A percentile compares a stretch with the other conserved stretches of the same genome.
These are phyloP conservation scores for Keithomyces neogunnii DNA, from an alignment of 2,329 filamentous ascomycete genomes.

Conservation along the genomic window DNA sequence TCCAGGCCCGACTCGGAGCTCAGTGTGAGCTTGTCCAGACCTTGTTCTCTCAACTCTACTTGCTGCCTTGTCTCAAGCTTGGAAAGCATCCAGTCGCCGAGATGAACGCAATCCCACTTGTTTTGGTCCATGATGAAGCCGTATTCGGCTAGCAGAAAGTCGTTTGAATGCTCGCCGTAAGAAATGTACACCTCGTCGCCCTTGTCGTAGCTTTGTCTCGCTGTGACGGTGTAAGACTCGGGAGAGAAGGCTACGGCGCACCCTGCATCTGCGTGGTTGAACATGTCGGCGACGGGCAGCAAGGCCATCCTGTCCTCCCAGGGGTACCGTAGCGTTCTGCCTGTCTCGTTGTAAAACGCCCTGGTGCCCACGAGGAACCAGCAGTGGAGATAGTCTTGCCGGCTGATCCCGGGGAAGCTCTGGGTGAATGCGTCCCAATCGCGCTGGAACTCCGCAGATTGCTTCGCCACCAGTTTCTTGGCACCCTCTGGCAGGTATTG, in stretches of 20 bases:
- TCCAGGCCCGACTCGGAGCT: too few relatives aligned
- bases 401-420: conserved; percentile 15
- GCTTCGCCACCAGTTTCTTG: conserved; percentile 38
- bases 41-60: too few relatives aligned
- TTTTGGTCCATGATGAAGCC: conserved; percentile 27
- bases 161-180: conserved; percentile 64
- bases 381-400: conserved; percentile 32
- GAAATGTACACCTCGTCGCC: conserved; percentile 61
- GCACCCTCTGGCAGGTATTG: conserved; percentile 32
- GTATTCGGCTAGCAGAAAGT: conserved; percentile 65
- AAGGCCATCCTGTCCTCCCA: conserved; percentile 52
- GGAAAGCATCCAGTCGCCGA: too few relatives aligned
- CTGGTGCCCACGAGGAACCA: conserved; percentile 49
- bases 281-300: conserved; percentile 59
- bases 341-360: conserved; percentile 42
- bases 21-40: too few relatives aligned
- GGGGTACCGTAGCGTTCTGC: conserved; percentile 27
- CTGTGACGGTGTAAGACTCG: conserved; percentile 45
- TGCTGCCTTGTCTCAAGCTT: too few relatives aligned
- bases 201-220: conserved; percentile 38
- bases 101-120: too few relatives aligned
- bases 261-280: conserved; percentile 44
- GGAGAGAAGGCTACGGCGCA: conserved; percentile 44
- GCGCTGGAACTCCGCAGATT: conserved; percentile 31
- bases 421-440: conserved; percentile 27